Percentiles rank a stretch among this genome's conserved stretches.
phyloP scores from a whole-genome alignment of 2,329 filamentous ascomycete genomes.

The Catunica adiposa region DNA sequence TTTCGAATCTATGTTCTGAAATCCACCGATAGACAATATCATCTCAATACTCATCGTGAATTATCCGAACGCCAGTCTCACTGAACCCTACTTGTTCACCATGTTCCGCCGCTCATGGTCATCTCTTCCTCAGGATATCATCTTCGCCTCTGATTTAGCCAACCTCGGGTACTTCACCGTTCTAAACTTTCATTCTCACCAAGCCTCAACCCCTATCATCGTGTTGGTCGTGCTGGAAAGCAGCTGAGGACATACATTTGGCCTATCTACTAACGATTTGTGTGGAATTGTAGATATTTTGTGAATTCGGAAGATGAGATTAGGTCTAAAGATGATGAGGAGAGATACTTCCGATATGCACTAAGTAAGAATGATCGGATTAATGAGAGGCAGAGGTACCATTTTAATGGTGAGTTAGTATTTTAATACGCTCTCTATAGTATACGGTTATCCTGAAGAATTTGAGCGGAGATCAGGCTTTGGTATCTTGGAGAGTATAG shows the following conservation, averaged over 20 bases:
- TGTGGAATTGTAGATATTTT: constrained; percentile 45
- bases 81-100: constrained; percentile 14
- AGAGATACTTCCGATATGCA: constrained; percentile 58
- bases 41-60: neutral
- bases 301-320: constrained; percentile 62
- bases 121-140: constrained; percentile 52
- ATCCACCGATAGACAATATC: no score
- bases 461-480: no score
- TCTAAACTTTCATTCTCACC: no score
- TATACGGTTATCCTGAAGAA: no score
- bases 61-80: neutral
- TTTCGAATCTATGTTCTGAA: no score
- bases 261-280: no score
- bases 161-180: constrained; percentile 46
- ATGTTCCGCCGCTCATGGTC: constrained; percentile 65
- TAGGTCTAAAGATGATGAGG: constrained; percentile 48
- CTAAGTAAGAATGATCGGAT: constrained; percentile 56
- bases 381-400: constrained; percentile 59
- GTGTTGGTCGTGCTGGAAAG: neutral
- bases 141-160: constrained; percentile 48
- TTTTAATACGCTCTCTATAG: no score
- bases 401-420: constrained; percentile 47
- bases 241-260: no score
- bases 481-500: no score
- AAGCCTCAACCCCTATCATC: neutral